A percentile compares a stretch with the other conserved stretches of the same genome.
Evolutionary conservation across 805 yeast genomes (phyloP).

Genomic region (Myxozyma geophila): DNA sequence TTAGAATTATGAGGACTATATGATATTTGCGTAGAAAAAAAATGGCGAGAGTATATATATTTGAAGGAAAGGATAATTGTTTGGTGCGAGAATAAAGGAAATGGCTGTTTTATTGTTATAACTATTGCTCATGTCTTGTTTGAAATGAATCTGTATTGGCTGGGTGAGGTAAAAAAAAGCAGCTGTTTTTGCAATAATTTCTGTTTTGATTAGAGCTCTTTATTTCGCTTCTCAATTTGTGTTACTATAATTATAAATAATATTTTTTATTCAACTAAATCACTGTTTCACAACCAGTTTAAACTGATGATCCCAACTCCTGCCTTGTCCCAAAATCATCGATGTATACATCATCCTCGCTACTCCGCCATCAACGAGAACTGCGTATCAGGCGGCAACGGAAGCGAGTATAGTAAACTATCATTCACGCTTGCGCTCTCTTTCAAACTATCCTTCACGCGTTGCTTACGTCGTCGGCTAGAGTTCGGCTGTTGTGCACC

Average conservation of each 20-base stretch:
- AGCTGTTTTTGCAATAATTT: background rate
- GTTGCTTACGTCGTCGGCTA: background rate
- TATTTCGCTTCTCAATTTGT: background rate
- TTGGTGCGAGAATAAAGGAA: background rate
- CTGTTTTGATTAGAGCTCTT: background rate
- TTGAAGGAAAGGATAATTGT: background rate
- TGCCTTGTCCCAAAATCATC: too few relatives aligned
- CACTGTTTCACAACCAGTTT: background rate
- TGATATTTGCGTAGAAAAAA: conserved; percentile 2
- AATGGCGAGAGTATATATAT: background rate
- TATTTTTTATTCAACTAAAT: background rate
- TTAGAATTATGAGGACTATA: background rate
- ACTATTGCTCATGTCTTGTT: background rate
- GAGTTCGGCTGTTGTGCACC: background rate
- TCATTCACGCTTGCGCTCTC: conserved; percentile 1
- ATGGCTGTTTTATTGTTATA: background rate
- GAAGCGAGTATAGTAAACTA: conserved; percentile 9
- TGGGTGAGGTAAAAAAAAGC: background rate
- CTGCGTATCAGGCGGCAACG: conserved; percentile 18
- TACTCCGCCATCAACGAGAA: background rate
- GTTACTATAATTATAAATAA: background rate
- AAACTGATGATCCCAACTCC: too few relatives aligned
- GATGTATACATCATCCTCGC: background rate
- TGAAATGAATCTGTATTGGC: conserved; percentile 3
- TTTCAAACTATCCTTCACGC: background rate